Evolutionary conservation across 176 grass and related monocot species (phyloP), one percentile per base, ranked within the genome.

Genomic region (Hsuehochloa calcarea): DNA sequence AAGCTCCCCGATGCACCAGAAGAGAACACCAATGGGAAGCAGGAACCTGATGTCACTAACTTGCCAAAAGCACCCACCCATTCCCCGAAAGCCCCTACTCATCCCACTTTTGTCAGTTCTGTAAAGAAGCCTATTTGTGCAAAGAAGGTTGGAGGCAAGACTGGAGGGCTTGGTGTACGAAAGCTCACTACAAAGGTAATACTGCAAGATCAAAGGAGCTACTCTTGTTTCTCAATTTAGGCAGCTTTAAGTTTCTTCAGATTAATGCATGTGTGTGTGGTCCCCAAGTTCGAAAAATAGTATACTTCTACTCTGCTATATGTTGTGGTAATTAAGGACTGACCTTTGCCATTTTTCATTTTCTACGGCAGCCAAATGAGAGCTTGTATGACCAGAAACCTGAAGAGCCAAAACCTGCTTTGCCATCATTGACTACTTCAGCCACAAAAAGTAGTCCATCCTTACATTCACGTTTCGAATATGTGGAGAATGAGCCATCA

Each of bases 331-430:
- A 51, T 23, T 12, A 61, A 68, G 76, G 64, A 65, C 35, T 79
- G 41, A 74, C 35, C 13, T 44, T 29, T 75, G 25, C 58, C 44
- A 4, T 72, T 51, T 45, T 54, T 10, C 17, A 68, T 82, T 74
- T 15, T 67, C 31, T 89, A 35, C 4, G 82, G 54, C 87, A 96
- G 93, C 87, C 88, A 87, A 91, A 87, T 80, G 93, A 96, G 75
- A 91, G 84, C 85, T 73, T 96, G 17, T 96, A 96, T 87, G 93
- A 96, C 5, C 93, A 96, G 89, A 96, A 96, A 82, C 93, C 93
- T 47, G 93, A 96, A 87, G 93, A 93, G 71, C 93, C 89, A 46
- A 86, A 88, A 66, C 91, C 89, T 76, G 82, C 15, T 77, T 51
- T 60, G 45, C 78, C 86, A 83, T 68, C 87, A 75, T 67, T 96